Conservation (phyloP, 306 rosid genomes). For the Carpinus fangiana region DNA sequence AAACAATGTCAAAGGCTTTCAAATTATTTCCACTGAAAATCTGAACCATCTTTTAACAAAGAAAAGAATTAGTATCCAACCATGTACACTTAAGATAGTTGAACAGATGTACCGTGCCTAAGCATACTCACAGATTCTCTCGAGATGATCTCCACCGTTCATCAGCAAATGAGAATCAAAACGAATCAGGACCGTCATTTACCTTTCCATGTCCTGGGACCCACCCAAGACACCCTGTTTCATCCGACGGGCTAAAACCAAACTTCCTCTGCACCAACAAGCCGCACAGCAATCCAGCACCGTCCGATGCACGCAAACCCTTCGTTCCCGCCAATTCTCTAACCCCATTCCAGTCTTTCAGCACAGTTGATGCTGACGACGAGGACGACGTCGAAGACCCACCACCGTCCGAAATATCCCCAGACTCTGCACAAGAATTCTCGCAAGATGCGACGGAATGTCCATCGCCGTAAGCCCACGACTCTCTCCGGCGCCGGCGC, state of each 20-base stretch:
- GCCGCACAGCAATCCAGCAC: slow-evolving; percentile 69
- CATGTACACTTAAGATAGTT: too few relatives aligned
- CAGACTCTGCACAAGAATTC: slow-evolving; percentile 35
- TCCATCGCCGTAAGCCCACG: slow-evolving; percentile 29
- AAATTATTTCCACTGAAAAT: too few relatives aligned
- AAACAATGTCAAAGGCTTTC: too few relatives aligned
- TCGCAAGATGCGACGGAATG: slow-evolving; percentile 40
- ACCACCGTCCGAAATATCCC: slow-evolving; percentile 41
- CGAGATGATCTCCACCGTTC: slow-evolving; percentile 13
- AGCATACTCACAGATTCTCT: neutral
- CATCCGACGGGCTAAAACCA: slow-evolving; percentile 24
- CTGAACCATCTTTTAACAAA: too few relatives aligned
- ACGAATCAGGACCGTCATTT: neutral
- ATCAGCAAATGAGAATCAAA: neutral
- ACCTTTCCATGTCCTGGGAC: slow-evolving; percentile 26
- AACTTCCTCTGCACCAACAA: slow-evolving; percentile 41
- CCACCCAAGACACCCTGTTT: slow-evolving; percentile 2
- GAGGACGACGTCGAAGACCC: slow-evolving; percentile 55
- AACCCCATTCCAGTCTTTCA: slow-evolving; percentile 62
- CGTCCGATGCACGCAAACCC: slow-evolving; percentile 31
- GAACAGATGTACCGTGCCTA: too few relatives aligned
- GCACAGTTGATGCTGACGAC: slow-evolving; percentile 41
- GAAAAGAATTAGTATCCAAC: too few relatives aligned
- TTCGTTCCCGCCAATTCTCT: slow-evolving; percentile 58
- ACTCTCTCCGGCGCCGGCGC: slow-evolving; percentile 26